These are phyloP conservation scores for Berberis vulgaris DNA, from an alignment of 164 flowering plant species.

Conservation along the genomic window DNA sequence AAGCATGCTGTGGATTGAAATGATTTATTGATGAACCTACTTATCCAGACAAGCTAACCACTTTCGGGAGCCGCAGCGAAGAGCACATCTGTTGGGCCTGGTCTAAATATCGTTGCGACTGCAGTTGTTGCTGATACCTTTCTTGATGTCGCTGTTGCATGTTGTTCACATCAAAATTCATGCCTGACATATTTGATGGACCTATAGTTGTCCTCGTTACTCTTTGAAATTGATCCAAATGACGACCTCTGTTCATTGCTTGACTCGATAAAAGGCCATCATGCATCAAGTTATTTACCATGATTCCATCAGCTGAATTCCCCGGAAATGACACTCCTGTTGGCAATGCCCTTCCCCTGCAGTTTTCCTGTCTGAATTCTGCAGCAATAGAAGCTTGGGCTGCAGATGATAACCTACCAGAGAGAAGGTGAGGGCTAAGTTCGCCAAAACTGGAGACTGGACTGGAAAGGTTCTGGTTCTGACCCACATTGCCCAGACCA, in stretches of 20 bases:
- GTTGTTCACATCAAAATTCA: not conserved
- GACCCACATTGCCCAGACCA: constrained; percentile 1
- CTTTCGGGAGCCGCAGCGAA: not conserved
- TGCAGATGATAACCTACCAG: not conserved
- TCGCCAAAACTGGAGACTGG: constrained; percentile 3
- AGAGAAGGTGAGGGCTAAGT: not conserved
- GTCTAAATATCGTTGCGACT: not conserved
- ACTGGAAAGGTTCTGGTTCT: not conserved
- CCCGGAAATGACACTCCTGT: constrained; percentile 5
- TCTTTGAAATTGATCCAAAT: constrained; percentile 1
- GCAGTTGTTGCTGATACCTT: not conserved
- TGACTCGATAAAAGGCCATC: not conserved
- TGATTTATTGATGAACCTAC: not conserved
- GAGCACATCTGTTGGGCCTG: not conserved
- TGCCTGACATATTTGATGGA: not conserved
- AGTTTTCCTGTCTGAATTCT: not conserved
- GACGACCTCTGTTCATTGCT: not conserved
- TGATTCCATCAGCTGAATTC: constrained; percentile 6
- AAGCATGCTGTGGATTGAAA: not conserved
- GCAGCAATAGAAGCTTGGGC: not conserved
- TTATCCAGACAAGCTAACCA: not conserved
- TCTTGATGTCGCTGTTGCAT: not conserved
- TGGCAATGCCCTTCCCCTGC: constrained; percentile 5
- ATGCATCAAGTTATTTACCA: not conserved
- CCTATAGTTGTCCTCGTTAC: not conserved